phyloP scores from a whole-genome alignment of 768 basidiomycete genomes.

The Boletus bicolor region DNA sequence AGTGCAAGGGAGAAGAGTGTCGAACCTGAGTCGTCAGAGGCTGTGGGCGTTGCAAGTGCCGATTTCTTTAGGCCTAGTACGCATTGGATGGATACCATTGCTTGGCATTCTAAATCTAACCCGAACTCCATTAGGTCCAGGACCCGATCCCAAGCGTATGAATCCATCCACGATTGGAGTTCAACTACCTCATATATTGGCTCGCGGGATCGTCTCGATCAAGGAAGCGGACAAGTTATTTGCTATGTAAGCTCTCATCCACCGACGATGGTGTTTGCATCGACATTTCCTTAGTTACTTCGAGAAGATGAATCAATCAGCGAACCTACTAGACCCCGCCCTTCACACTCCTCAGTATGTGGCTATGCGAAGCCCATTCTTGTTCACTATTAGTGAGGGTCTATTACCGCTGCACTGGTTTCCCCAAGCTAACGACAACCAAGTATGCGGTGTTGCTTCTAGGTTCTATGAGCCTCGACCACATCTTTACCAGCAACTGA shows the following conservation, averaged over 20 bases:
- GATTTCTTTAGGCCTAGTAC: conserved; percentile 67
- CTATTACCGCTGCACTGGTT: background rate
- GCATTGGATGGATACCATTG: conserved; percentile 19
- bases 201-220: conserved; percentile 58
- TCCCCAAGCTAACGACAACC: conserved; percentile 7
- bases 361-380: conserved; percentile 80
- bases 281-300: conserved; percentile 52
- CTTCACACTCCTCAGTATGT: conserved; percentile 83
- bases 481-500: conserved; percentile 64
- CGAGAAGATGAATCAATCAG: conserved; percentile 72
- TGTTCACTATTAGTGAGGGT: conserved; percentile 84
- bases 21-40: conserved; percentile 43
- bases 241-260: conserved; percentile 48
- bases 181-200: conserved; percentile 62
- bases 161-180: conserved; percentile 41
- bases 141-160: conserved; percentile 39
- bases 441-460: conserved; percentile 87
- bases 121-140: conserved; percentile 35
- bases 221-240: conserved; percentile 71
- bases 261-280: background rate
- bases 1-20: conserved; percentile 39
- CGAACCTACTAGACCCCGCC: conserved; percentile 75
- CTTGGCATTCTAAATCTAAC: background rate
- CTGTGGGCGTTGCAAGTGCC: conserved; percentile 62
- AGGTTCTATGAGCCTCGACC: conserved; percentile 72